A percentile compares a stretch with the other conserved stretches of the same genome.
These are phyloP conservation scores for Bremia lactucae DNA, from an alignment of 352 stramenopile genomes.

Conservation along the genomic window DNA sequence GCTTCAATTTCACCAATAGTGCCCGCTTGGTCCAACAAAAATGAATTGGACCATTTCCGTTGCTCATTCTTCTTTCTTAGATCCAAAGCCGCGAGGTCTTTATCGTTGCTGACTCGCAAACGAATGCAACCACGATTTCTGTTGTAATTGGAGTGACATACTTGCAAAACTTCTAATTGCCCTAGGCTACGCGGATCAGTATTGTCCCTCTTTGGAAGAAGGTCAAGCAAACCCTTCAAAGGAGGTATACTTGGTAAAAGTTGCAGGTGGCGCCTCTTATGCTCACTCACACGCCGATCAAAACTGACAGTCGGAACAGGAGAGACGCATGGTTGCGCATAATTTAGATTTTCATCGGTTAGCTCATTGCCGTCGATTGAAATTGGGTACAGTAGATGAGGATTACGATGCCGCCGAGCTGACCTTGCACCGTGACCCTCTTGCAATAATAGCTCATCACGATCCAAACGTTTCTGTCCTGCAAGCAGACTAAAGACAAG, in stretches of 20 bases:
- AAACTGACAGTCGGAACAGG: constrained; percentile 2
- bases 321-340: neutral
- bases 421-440: constrained; percentile 37
- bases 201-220: constrained; percentile 67
- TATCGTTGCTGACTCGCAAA: constrained; percentile 56
- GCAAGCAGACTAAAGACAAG: constrained; percentile 35
- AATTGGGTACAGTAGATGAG: constrained; percentile 41
- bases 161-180: constrained; percentile 71
- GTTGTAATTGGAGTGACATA: constrained; percentile 66
- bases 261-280: constrained; percentile 48
- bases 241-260: constrained; percentile 71
- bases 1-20: constrained; percentile 67
- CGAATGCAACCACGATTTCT: constrained; percentile 58
- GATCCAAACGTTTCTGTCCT: constrained; percentile 65
- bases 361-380: constrained; percentile 13
- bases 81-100: constrained; percentile 16
- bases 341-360: constrained; percentile 3
- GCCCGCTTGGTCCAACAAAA: constrained; percentile 64
- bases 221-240: constrained; percentile 71
- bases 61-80: constrained; percentile 37
- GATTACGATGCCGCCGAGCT: constrained; percentile 32
- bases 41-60: constrained; percentile 60
- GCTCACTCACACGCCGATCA: constrained; percentile 24
- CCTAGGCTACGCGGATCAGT: constrained; percentile 40
- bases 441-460: constrained; percentile 66